These are phyloP conservation scores for Solanum boliviense DNA, from an alignment of 257 asterid species.

Conservation along the genomic window DNA sequence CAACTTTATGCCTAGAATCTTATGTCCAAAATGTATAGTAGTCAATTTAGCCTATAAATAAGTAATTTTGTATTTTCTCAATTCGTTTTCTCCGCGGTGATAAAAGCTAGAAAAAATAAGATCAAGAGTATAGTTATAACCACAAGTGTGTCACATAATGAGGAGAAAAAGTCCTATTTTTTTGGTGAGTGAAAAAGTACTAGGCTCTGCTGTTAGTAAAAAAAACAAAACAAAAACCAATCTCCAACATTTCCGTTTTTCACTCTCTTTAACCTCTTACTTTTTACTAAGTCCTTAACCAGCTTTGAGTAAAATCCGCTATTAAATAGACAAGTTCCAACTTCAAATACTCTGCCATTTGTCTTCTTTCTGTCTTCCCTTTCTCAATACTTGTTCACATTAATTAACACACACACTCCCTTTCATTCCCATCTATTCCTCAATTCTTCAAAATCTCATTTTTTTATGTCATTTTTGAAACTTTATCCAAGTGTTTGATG, in stretches of 20 bases:
- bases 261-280: slow-evolving; percentile 9
- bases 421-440: background rate
- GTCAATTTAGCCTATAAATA: background rate
- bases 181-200: slow-evolving; percentile 6
- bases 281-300: slow-evolving; percentile 42
- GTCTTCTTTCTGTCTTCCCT: slow-evolving; percentile 3
- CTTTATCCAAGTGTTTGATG: background rate
- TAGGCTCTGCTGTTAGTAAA: slow-evolving; percentile 3
- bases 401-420: background rate
- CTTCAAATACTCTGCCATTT: slow-evolving; percentile 11
- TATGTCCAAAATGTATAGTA: background rate
- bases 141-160: slow-evolving; percentile 17
- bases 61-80: background rate
- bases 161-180: slow-evolving; percentile 8
- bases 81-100: background rate
- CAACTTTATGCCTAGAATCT: background rate
- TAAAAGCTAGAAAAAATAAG: background rate
- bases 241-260: slow-evolving; percentile 28
- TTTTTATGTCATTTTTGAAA: background rate
- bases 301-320: slow-evolving; percentile 11
- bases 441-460: background rate
- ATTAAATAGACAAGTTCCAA: slow-evolving; percentile 14
- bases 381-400: background rate
- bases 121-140: slow-evolving; percentile 8
- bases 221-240: background rate